A percentile compares a stretch with the other conserved stretches of the same genome.
Evolutionary conservation across 192 early-diverging fungal genomes (phyloP).

Genomic region (Umbelopsis isabellina): DNA sequence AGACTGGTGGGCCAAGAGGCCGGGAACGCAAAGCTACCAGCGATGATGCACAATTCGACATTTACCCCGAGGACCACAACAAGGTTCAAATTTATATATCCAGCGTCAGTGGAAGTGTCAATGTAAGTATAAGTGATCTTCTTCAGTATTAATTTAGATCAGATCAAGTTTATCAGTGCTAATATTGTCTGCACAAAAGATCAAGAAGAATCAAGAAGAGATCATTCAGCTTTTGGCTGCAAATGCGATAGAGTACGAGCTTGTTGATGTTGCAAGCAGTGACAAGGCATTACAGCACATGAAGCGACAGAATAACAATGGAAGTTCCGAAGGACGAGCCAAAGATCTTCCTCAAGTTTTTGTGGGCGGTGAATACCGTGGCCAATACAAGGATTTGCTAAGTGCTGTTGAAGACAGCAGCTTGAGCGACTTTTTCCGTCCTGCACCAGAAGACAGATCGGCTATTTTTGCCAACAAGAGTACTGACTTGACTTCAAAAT

Average conservation of each 20-base stretch:
- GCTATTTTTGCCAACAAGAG: constrained; percentile 3
- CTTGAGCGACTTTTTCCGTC: constrained; percentile 2
- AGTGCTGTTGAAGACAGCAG: neutral
- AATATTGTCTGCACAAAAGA: neutral
- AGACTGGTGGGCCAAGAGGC: constrained; percentile 14
- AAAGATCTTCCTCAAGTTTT: constrained; percentile 32
- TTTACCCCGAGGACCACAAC: constrained; percentile 21
- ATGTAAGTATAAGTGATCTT: neutral
- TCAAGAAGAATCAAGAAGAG: constrained; percentile 35
- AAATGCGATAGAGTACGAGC: constrained; percentile 25
- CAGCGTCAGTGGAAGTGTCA: constrained; percentile 29
- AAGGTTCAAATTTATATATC: constrained; percentile 35
- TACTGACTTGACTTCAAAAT: neutral
- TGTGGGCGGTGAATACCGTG: constrained; percentile 29
- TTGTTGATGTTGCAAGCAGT: constrained; percentile 35
- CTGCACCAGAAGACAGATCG: neutral
- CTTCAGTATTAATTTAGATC: too few relatives aligned
- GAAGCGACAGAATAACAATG: constrained; percentile 23
- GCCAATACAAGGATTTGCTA: constrained; percentile 30
- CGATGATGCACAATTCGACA: constrained; percentile 13
- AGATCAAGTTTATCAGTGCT: neutral
- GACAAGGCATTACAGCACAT: constrained; percentile 39
- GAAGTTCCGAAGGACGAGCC: constrained; percentile 10
- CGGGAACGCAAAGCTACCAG: neutral
- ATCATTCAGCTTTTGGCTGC: constrained; percentile 13